Percentiles rank a stretch among this genome's conserved stretches.
Conservation (phyloP, 495 filamentous ascomycete genomes). For the Penicillium cosmopolitanum region DNA sequence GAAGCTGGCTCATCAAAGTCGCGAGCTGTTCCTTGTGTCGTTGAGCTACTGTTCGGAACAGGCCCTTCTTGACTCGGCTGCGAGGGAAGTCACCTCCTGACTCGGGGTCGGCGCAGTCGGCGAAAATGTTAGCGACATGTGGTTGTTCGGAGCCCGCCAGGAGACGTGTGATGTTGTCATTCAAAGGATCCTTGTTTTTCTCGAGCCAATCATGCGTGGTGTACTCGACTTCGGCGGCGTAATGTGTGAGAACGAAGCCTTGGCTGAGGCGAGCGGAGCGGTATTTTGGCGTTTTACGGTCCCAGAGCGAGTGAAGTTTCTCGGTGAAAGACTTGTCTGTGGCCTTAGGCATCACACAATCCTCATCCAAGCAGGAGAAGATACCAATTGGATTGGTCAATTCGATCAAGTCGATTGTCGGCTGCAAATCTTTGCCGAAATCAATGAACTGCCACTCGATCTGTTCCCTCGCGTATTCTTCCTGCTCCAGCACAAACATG, state of each 20-base stretch:
- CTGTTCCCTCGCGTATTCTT: conserved; percentile 96
- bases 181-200: conserved; percentile 98
- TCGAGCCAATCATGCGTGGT: conserved; percentile 94
- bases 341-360: conserved; percentile 98
- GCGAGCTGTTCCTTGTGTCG: conserved; percentile 96
- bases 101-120: conserved; percentile 79
- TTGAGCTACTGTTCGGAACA: conserved; percentile 97
- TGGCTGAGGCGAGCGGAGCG: conserved; percentile 82
- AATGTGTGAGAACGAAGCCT: conserved; percentile 98
- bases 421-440: conserved; percentile 95
- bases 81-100: conserved; percentile 67
- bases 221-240: conserved; percentile 97
- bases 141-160: conserved; percentile 79
- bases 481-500: conserved; percentile 99
- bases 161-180: conserved; percentile 92
- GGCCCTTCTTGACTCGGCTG: conserved; percentile 92
- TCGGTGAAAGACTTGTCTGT: conserved; percentile 97
- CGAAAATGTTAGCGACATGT: conserved; percentile 83
- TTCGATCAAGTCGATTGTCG: conserved; percentile 97
- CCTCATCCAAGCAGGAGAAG: conserved; percentile 97
- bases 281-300: conserved; percentile 93
- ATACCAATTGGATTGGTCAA: conserved; percentile 96
- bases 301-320: conserved; percentile 95
- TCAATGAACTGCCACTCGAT: conserved; percentile 99
- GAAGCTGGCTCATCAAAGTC: conserved; percentile 91